Evolutionary conservation across 257 asterid genomes (phyloP), one percentile per base, ranked within the genome.

Genomic region (Solanum corneliomulleri): DNA sequence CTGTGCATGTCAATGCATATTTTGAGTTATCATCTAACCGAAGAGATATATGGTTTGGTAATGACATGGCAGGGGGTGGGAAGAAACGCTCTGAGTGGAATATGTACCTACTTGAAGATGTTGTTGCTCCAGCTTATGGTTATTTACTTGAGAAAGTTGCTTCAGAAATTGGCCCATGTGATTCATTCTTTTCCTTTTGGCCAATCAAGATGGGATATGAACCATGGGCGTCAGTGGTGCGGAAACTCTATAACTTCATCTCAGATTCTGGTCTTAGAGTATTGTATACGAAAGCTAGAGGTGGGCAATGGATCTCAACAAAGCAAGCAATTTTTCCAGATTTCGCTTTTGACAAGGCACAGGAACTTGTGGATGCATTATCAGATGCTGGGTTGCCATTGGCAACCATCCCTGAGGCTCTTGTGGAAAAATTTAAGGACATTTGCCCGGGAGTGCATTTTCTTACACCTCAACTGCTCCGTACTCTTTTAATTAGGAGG

Each of bases 21-120:
- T 96, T 96, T 91, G 99, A 96, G 93, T 90, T 96, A 90, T 96
- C 99, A 86, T 96, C 99, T 76, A 96, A 96, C 87, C 91, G 99
- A 89, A 94, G 99, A 89, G 99, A 96, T 86, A 96, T 96, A 91
- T 96, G 99, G 99, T 95, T 94, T 88, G 99, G 99, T 75, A 95
- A 93, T 92, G 99, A 96, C 94, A 96, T 96, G 99, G 94, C 96
- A 66, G 99, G 99, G 88, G 99, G 97, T 87, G 99, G 99, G 86
- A 96, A 94, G 92, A 92, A 92, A 86, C 98, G 98, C 66, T 95
- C 99, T 16, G 99, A 96, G 89, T 96, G 99, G 99, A 96, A 96
- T 89, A 90, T 91, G 92, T 92, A 89, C 90, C 98, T 96, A 82
- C 98, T 96, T 87, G 96, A 95, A 93, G 97, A 95, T 89, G 97